A percentile compares a stretch with the other conserved stretches of the same genome.
Evolutionary conservation across 352 stramenopile species (phyloP).

Genomic region (Phytopythium montanum): DNA sequence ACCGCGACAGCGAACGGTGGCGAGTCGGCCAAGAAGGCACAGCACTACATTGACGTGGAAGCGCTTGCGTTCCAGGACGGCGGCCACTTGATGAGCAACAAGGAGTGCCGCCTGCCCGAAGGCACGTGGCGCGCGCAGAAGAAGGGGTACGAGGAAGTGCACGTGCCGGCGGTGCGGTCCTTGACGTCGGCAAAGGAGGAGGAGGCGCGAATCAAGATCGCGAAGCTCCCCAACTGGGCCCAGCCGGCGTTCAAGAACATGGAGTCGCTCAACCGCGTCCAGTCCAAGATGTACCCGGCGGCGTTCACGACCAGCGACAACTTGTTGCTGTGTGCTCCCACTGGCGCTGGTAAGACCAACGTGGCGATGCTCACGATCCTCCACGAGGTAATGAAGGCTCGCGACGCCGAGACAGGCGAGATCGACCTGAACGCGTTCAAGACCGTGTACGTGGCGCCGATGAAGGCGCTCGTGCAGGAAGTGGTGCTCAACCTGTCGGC

Average conservation of each 20-base stretch:
- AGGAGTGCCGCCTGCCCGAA: slow-evolving; percentile 94
- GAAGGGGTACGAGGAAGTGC: slow-evolving; percentile 98
- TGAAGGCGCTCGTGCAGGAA: slow-evolving; percentile 99
- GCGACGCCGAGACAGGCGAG: slow-evolving; percentile 65
- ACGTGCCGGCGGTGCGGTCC: slow-evolving; percentile 96
- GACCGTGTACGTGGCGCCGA: slow-evolving; percentile 99
- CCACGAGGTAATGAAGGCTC: slow-evolving; percentile 95
- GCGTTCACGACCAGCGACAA: slow-evolving; percentile 96
- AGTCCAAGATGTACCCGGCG: slow-evolving; percentile 95
- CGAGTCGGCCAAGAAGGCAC: slow-evolving; percentile 48
- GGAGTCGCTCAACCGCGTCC: slow-evolving; percentile 98
- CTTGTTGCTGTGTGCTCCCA: slow-evolving; percentile 98
- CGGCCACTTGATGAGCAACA: slow-evolving; percentile 98
- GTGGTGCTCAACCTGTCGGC: slow-evolving; percentile 97
- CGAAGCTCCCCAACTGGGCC: slow-evolving; percentile 93
- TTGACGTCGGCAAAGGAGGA: slow-evolving; percentile 72
- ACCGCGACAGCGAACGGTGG: slow-evolving; percentile 6
- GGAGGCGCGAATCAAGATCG: slow-evolving; percentile 86
- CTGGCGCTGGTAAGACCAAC: slow-evolving; percentile 99
- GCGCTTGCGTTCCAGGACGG: slow-evolving; percentile 94
- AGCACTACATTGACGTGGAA: slow-evolving; percentile 94
- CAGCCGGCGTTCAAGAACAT: slow-evolving; percentile 96
- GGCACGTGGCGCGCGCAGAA: slow-evolving; percentile 97
- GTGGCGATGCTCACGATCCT: slow-evolving; percentile 98
- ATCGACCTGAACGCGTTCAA: slow-evolving; percentile 98